Base-by-base conservation (phyloP, 306 rosid species). In the Heteromeles arbutifolia region DNA sequence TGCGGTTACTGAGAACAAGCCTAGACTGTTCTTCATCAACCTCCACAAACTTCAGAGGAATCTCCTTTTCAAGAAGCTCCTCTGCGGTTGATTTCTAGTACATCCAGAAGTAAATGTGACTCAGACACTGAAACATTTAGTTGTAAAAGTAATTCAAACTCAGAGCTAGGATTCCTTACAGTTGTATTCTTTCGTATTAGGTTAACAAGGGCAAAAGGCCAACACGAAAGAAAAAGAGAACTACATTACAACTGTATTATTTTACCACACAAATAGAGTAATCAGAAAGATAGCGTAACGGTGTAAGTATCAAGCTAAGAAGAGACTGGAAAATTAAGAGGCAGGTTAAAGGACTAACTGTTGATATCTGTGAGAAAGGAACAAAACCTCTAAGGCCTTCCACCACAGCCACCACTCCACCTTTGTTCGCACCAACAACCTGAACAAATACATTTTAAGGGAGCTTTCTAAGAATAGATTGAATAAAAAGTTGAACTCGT, bases 41-140 rank as follows among this genome's bases (percentile, higher is more conserved):
- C 88, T 92, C 97, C 79, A 95, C 96, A 84, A 95, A 95, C 87
- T 95, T 95, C 37, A 95, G 89, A 79, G 99, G 97, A 82, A 95
- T 62, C 70, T 90, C 99, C 78, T 85, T 87, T 48, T 81, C 96
- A 63, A 92, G 83, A 82, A 95, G 95, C 58, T 95, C 99, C 77
- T 95, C 99, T 41, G 96, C 98, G 12, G 86, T 63, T 70, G 90
- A 70, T 90, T 86, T 86, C 98, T 95, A 70, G 62, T 29, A 70
- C 22, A 77, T 71, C 73, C 28, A 66, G 63, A 79, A 31, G 69
- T 50, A 69, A 37, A 39, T 32, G 68, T 50, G 67, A 28, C 65
- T 83, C 72, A 19, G 39, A 41, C 5, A 58, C 21, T 59, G 77
- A 14, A 39, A 1, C 57, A 73, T 25, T 41, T 9, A 59, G 57